Evolutionary conservation across 352 stramenopile species (phyloP), one percentile per base, ranked within the genome.

Genomic region (Phytopythium helicoides): DNA sequence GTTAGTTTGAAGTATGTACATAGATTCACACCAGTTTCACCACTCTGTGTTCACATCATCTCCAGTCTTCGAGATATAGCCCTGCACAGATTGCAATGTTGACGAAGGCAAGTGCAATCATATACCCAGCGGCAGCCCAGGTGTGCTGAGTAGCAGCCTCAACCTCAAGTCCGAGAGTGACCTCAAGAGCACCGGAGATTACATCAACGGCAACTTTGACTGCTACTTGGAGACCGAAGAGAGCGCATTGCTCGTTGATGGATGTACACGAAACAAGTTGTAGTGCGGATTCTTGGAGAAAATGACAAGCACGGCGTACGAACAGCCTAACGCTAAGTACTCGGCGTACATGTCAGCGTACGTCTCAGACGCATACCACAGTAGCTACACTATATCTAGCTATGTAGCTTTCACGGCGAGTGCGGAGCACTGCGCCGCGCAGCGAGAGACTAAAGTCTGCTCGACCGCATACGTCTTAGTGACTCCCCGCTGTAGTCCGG

Each of bases 341-440:
- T 82, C 71, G 18, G 71, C 65, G 28, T 74, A 76, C 68, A 82
- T 82, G 34, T 76, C 68, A 35, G 68, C 68, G 21, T 68, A 70
- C 12, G 58, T 26, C 44, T 82, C 72, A 1, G 68, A 66, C 14
- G 68, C 69, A 21, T 79, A n/a, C n/a, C n/a, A n/a, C n/a, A n/a
- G n/a, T n/a, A n/a, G n/a, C n/a, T n/a, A n/a, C n/a, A n/a, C n/a
- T n/a, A n/a, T n/a, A n/a, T n/a, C n/a, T n/a, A n/a, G n/a, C n/a
- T n/a, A n/a, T n/a, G n/a, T n/a, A n/a, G n/a, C n/a, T n/a, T n/a
- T n/a, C n/a, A n/a, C n/a, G n/a, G n/a, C n/a, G n/a, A n/a, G n/a
- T n/a, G n/a, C n/a, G n/a, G n/a, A n/a, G n/a, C n/a, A n/a, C n/a
- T n/a, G n/a, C n/a, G n/a, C n/a, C n/a, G n/a, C n/a, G n/a, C n/a